phyloP scores from a whole-genome alignment of 768 basidiomycete genomes.

The Lactarius sp. region DNA sequence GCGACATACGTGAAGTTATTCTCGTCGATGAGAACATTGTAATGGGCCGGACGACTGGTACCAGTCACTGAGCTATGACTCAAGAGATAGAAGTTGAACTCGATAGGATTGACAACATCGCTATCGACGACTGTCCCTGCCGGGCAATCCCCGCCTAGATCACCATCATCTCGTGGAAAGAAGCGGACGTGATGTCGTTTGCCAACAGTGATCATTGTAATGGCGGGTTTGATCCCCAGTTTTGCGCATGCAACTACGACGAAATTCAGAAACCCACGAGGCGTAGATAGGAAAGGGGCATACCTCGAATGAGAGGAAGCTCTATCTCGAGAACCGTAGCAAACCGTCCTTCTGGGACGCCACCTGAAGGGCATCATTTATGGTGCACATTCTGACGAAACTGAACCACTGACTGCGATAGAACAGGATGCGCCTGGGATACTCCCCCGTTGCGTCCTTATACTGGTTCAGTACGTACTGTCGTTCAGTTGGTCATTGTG shows the following conservation, averaged over 20 bases:
- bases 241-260: conserved; percentile 55
- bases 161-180: conserved; percentile 56
- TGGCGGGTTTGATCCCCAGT: conserved; percentile 53
- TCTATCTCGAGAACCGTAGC: conserved; percentile 48
- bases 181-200: conserved; percentile 69
- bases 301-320: conserved; percentile 55
- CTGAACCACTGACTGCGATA: conserved; percentile 51
- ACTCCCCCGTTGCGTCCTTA: conserved; percentile 51
- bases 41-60: conserved; percentile 66
- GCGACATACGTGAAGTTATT: conserved; percentile 54
- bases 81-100: conserved; percentile 75
- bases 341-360: conserved; percentile 41
- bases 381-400: background rate
- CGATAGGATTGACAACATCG: conserved; percentile 62
- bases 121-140: conserved; percentile 77
- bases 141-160: conserved; percentile 60
- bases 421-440: conserved; percentile 70
- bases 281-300: background rate
- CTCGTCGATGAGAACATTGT: conserved; percentile 47
- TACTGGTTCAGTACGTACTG: conserved; percentile 56
- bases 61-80: conserved; percentile 74
- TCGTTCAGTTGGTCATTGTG: background rate
- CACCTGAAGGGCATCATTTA: conserved; percentile 33
- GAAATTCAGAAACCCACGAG: background rate
- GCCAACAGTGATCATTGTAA: conserved; percentile 76